Percentiles rank a stretch among this genome's conserved stretches.
phyloP scores from a whole-genome alignment of 2,329 filamentous ascomycete species.

The Penicillium olsonii region DNA sequence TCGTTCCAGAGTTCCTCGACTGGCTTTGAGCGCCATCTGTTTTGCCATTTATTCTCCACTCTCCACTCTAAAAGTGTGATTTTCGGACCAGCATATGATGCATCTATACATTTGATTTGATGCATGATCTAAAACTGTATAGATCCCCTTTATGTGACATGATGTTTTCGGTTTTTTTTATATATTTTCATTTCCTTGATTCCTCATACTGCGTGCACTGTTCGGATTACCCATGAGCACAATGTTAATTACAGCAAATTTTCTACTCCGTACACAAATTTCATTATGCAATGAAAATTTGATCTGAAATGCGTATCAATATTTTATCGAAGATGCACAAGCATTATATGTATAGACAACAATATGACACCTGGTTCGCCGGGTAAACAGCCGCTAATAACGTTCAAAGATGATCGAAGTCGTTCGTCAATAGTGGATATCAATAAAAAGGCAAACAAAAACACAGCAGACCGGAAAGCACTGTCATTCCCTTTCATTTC shows the following conservation, averaged over 20 bases:
- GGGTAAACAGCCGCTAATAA: background rate
- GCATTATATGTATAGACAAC: constrained; percentile 12
- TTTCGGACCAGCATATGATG: background rate
- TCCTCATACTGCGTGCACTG: background rate
- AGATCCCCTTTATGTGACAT: constrained; percentile 14
- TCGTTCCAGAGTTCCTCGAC: constrained; percentile 75
- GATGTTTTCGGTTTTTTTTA: background rate
- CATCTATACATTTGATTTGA: background rate
- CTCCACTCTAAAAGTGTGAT: constrained; percentile 9
- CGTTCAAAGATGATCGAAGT: background rate
- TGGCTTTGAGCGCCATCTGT: constrained; percentile 54
- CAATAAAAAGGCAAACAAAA: constrained; percentile 4
- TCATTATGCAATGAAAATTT: background rate
- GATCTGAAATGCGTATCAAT: background rate
- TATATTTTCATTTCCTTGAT: background rate
- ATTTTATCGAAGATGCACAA: background rate
- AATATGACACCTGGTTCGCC: constrained; percentile 11
- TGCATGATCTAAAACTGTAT: constrained; percentile 1
- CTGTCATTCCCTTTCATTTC: background rate
- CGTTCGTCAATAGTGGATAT: constrained; percentile 10
- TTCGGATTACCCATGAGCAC: constrained; percentile 7
- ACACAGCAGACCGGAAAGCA: background rate
- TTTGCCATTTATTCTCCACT: background rate
- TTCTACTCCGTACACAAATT: too few relatives aligned
- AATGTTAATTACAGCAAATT: background rate